Base-by-base conservation (phyloP, 768 basidiomycete genomes). In the Suillus fuscotomentosus region DNA sequence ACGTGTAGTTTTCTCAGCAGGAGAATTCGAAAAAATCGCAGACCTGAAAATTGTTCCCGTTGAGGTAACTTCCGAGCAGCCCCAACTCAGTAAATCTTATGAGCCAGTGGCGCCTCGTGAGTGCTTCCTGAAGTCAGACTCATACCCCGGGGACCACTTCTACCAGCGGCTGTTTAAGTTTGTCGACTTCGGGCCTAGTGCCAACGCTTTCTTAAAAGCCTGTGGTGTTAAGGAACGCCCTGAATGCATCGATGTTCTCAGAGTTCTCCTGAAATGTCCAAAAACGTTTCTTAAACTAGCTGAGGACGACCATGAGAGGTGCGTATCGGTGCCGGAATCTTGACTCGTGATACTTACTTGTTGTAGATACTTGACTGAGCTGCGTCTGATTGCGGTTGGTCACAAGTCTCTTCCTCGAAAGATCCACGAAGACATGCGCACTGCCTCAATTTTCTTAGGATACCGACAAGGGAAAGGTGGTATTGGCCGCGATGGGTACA, bases 201-300 rank as follows among this genome's bases (percentile, higher is more conserved):
- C 89, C 39, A 94, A 94, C 69, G 79, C 82, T 5, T 97, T 98
- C 77, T 80, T 98, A 43, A 83, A 82, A 60, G 88, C 89, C 3
- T 92, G 92, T 68, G 95, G 95, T 6, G 91, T 94, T n/a, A 89
- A 87, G 68, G 85, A 85, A 39, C 90, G 92, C 69, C 95, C 95
- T 5, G 91, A 85, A 61, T 84, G 91, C 5, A 88, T 91, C 63
- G 92, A 94, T 75, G 82, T 93, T 47, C 87, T 86, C 1, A 80
- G 82, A 57, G 87, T 86, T 59, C 75, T 94, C 34, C 72, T 95
- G 10, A 79, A 79, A 8, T 80, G 91, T 75, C 89, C 92, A 22
- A 78, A 78, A 42, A 76, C 80, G 56, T 92, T 95, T 72, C 88
- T 88, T 66, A 75, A 86, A 24, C 76, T 90, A 6, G 84, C 90